Conservation (phyloP, 805 yeast species). For the Torulaspora quercuum region DNA sequence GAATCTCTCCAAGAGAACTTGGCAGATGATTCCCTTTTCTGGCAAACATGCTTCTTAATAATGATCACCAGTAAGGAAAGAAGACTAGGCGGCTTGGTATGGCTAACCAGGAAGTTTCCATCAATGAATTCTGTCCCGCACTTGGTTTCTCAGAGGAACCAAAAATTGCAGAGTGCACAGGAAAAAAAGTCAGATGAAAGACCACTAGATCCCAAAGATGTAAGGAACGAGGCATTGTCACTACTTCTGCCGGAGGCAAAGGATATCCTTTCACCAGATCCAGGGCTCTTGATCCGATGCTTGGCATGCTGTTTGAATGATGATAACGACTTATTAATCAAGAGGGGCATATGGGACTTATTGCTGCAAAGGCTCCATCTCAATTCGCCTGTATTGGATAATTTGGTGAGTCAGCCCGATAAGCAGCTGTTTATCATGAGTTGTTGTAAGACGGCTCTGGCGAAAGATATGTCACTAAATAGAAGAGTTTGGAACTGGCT, state of each 20-base stretch:
- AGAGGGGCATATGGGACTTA: conserved; percentile 84
- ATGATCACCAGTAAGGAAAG: conserved; percentile 77
- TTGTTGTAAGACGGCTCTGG: conserved; percentile 65
- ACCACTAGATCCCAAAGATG: conserved; percentile 25
- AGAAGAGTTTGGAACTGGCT: conserved; percentile 93
- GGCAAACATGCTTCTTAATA: conserved; percentile 77
- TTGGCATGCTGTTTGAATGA: conserved; percentile 63
- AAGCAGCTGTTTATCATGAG: conserved; percentile 55
- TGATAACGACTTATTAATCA: conserved; percentile 67
- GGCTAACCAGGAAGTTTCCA: conserved; percentile 64
- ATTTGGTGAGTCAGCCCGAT: conserved; percentile 49
- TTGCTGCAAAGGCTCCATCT: conserved; percentile 65
- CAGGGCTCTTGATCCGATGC: conserved; percentile 75
- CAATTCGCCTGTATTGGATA: conserved; percentile 53
- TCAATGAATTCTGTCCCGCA: conserved; percentile 44
- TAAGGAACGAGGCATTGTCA: conserved; percentile 36
- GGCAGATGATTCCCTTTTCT: conserved; percentile 69
- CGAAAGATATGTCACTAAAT: conserved; percentile 90
- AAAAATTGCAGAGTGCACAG: conserved; percentile 5
- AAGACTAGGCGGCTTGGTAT: conserved; percentile 77
- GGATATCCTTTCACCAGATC: conserved; percentile 66
- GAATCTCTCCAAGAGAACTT: conserved; percentile 56
- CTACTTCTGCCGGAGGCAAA: conserved; percentile 48
- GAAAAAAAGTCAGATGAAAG: conserved; percentile 10
- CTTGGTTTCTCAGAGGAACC: conserved; percentile 19